Conservation (phyloP, 176 grass and related monocot species). For the Bonia amplexicaulis region DNA sequence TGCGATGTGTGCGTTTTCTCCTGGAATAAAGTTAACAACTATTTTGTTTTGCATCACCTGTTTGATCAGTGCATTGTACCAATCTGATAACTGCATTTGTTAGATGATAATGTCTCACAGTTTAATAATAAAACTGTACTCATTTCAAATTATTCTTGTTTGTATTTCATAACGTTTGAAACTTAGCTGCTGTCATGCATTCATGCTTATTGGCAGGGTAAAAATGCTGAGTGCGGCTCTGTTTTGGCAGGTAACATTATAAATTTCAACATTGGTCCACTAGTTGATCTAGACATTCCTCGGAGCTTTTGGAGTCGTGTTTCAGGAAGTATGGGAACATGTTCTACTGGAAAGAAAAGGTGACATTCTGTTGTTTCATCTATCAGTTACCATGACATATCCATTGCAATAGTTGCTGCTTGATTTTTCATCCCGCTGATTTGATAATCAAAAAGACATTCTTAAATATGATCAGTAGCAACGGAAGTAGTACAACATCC, state of each 20-base stretch:
- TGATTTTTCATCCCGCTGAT: neutral
- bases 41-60: neutral
- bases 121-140: neutral
- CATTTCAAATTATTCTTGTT: neutral
- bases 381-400: neutral
- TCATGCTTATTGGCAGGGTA: neutral
- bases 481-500: neutral
- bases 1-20: no score
- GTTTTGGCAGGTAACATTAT: conserved; percentile 69
- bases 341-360: conserved; percentile 99
- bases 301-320: conserved; percentile 87
- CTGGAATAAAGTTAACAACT: no score
- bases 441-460: no score
- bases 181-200: neutral
- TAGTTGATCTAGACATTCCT: conserved; percentile 84
- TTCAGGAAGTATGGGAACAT: conserved; percentile 87
- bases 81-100: neutral
- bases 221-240: neutral
- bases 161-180: neutral
- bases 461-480: neutral
- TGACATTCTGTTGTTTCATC: conserved; percentile 4
- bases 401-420: neutral
- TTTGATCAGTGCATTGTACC: neutral
- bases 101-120: neutral
- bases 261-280: conserved; percentile 87